These are phyloP conservation scores for Microcos paniculata DNA, from an alignment of 345 rosid genomes.

Conservation along the genomic window DNA sequence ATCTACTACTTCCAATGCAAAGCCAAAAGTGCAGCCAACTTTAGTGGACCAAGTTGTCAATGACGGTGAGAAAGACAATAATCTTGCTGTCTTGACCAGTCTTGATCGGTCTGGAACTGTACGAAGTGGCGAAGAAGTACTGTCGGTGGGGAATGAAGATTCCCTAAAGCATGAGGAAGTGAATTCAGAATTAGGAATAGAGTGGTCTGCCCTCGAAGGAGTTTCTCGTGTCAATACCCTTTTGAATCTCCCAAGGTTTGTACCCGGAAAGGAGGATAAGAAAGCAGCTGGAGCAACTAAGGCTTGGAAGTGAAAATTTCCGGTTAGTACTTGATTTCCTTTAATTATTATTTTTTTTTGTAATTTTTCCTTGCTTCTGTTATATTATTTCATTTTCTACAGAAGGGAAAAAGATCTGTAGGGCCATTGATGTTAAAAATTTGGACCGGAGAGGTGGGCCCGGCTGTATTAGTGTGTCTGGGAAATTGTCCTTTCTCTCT, in stretches of 20 bases:
- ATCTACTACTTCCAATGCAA: conserved; percentile 42
- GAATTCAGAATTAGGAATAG: conserved; percentile 44
- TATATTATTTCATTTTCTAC: not conserved
- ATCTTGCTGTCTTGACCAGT: conserved; percentile 24
- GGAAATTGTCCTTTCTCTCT: conserved; percentile 47
- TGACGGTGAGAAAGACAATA: conserved; percentile 31
- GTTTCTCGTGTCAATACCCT: conserved; percentile 91
- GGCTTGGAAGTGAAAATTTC: not conserved
- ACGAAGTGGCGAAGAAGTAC: conserved; percentile 38
- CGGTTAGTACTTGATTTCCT: conserved; percentile 15
- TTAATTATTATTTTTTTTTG: not conserved
- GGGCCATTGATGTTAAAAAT: conserved; percentile 29
- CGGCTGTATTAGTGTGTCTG: conserved; percentile 66
- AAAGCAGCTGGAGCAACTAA: conserved; percentile 26
- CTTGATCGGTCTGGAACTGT: conserved; percentile 41
- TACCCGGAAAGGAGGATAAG: conserved; percentile 55
- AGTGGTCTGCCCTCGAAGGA: conserved; percentile 95
- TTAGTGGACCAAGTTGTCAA: conserved; percentile 26
- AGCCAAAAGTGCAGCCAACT: conserved; percentile 34
- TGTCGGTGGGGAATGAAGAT: conserved; percentile 41
- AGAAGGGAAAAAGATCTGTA: conserved; percentile 18
- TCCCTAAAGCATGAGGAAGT: conserved; percentile 37
- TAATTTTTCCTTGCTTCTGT: not conserved
- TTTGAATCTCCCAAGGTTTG: conserved; percentile 72
- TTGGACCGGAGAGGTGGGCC: conserved; percentile 53